Evolutionary conservation across 2,329 filamentous ascomycete species (phyloP).

Genomic region (Elsinoe arachidis): DNA sequence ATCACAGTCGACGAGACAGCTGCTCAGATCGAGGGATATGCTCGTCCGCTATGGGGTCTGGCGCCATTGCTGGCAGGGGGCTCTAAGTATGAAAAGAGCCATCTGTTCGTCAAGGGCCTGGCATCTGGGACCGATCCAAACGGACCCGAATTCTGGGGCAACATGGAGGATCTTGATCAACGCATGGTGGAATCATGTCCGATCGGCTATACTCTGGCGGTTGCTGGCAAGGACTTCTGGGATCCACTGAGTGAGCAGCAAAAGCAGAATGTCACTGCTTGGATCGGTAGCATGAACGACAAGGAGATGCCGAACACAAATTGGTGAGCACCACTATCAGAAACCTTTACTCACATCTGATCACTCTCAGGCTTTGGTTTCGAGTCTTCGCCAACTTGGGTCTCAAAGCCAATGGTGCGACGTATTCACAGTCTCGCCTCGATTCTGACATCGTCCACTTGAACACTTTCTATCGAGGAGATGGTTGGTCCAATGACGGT

Average conservation of each 20-base stretch:
- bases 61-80: slow-evolving; percentile 61
- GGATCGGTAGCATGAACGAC: slow-evolving; percentile 70
- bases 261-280: slow-evolving; percentile 57
- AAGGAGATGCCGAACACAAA: slow-evolving; percentile 65
- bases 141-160: slow-evolving; percentile 66
- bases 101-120: slow-evolving; percentile 62
- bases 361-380: slow-evolving; percentile 63
- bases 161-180: slow-evolving; percentile 67
- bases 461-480: slow-evolving; percentile 72
- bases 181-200: slow-evolving; percentile 81
- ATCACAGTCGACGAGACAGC: slow-evolving; percentile 59
- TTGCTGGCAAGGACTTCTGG: slow-evolving; percentile 58
- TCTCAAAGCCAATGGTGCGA: slow-evolving; percentile 63
- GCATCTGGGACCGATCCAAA: slow-evolving; percentile 62
- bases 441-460: slow-evolving; percentile 69
- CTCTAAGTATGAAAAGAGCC: slow-evolving; percentile 53
- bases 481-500: slow-evolving; percentile 71
- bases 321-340: slow-evolving; percentile 32
- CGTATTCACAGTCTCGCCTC: slow-evolving; percentile 59
- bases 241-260: slow-evolving; percentile 54
- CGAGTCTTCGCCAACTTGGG: slow-evolving; percentile 76
- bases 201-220: slow-evolving; percentile 64
- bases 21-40: slow-evolving; percentile 68
- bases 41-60: slow-evolving; percentile 67
- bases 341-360: not conserved